Base-by-base conservation (phyloP, 129 eudicot species). In the Scalesia atractyloides region DNA sequence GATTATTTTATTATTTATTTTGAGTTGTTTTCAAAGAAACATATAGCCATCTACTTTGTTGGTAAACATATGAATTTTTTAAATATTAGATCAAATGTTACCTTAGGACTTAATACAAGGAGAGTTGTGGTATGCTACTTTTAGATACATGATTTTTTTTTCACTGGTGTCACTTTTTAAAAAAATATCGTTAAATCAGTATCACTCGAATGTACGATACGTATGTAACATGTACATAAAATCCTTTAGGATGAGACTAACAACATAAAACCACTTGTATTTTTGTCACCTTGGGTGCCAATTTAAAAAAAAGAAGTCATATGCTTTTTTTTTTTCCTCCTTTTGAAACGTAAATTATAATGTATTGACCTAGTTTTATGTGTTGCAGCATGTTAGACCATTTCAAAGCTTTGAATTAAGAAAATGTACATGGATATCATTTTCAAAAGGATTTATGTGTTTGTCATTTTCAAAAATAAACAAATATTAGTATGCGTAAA, bases 311-410 rank as follows among this genome's bases (percentile, higher is more conserved):
- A 1, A 47, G 12, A 9, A 47, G 34, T 47, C 51, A 47, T 53
- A 5, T 5, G 26, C 17, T 18, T 11, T 0, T 56, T 56, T 16
- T 56, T 0, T 56, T 56, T 16, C 20, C 13, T 26, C 9, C 1
- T 0, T 6, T 39, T 39, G 46, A 41, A 41, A 41, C 10, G 46
- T 41, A 41, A 6, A 8, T 41, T 9, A 41, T 41, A 41, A 41
- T 41, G 46, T 9, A 41, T 41, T 41, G 46, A 41, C 46, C 46
- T 41, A 41, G 46, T 41, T 60, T 26, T 36, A 63, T 17, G 17
- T 54, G 26, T 19, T 19, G 8, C 12, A 17, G 61, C 61, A 54
- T 54, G 33, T 54, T 69, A 51, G 76, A 71, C 67, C 67, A 72
- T n/a, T 26, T 60, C 59, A 73, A 24, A 36, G 6, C 36, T 59